A percentile compares a stretch with the other conserved stretches of the same genome.
phyloP scores from a whole-genome alignment of 352 stramenopile genomes.

The Phytophthora agathidicida region DNA sequence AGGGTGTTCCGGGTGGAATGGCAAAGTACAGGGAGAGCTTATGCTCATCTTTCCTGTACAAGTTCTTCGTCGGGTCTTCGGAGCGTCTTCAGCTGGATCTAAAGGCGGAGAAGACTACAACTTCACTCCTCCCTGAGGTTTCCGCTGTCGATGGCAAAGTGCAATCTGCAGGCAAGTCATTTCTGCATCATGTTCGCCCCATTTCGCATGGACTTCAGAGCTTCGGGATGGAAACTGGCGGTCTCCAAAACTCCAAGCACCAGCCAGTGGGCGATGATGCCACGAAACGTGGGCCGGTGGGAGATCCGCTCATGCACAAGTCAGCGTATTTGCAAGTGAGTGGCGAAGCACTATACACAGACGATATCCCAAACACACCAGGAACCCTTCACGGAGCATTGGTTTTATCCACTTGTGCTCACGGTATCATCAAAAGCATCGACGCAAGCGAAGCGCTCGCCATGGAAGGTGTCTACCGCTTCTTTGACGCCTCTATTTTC shows the following conservation, averaged over 20 bases:
- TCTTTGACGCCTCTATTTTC: constrained; percentile 85
- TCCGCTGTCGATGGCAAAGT: constrained; percentile 45
- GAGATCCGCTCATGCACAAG: constrained; percentile 92
- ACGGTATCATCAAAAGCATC: constrained; percentile 86
- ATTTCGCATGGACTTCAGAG: constrained; percentile 59
- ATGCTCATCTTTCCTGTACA: constrained; percentile 95
- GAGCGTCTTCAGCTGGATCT: constrained; percentile 60
- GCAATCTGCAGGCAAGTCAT: constrained; percentile 61
- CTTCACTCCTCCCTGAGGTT: constrained; percentile 21
- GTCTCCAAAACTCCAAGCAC: constrained; percentile 71
- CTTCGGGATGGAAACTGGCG: constrained; percentile 66
- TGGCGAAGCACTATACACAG: constrained; percentile 94
- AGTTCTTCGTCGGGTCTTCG: constrained; percentile 90
- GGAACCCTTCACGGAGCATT: constrained; percentile 92
- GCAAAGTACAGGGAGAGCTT: constrained; percentile 94
- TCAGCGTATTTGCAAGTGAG: constrained; percentile 94
- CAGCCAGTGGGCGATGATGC: constrained; percentile 43
- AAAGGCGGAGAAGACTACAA: constrained; percentile 7
- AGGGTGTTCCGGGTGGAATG: constrained; percentile 93
- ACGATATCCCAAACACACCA: constrained; percentile 91
- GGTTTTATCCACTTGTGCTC: constrained; percentile 88
- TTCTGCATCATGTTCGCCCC: constrained; percentile 61
- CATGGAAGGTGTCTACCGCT: constrained; percentile 89
- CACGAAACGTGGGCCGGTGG: constrained; percentile 74
- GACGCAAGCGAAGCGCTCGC: constrained; percentile 81